These are phyloP conservation scores for Fusarium tricinctum DNA, from an alignment of 2,329 filamentous ascomycete genomes.

Conservation along the genomic window DNA sequence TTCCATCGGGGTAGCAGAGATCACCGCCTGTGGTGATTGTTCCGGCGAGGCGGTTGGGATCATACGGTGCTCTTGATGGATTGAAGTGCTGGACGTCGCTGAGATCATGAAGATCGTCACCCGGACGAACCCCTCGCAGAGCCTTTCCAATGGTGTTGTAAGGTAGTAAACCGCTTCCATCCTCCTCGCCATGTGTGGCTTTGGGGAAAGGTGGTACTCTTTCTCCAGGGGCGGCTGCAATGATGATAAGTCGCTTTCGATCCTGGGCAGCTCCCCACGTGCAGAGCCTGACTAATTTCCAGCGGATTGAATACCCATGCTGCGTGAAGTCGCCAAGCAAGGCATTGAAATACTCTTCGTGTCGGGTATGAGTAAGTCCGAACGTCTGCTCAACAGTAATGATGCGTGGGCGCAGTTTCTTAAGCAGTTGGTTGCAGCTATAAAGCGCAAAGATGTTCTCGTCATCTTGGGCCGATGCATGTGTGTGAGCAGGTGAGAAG, in stretches of 20 bases:
- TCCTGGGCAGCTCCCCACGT: constrained; percentile 66
- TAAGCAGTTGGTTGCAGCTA: constrained; percentile 68
- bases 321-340: constrained; percentile 75
- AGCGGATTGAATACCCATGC: constrained; percentile 77
- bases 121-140: constrained; percentile 53
- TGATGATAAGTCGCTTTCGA: constrained; percentile 67
- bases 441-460: constrained; percentile 74
- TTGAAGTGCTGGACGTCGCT: constrained; percentile 46
- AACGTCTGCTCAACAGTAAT: constrained; percentile 85
- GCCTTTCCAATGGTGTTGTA: constrained; percentile 63
- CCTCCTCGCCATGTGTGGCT: constrained; percentile 68
- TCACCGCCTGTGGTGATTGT: constrained; percentile 76
- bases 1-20: constrained; percentile 76
- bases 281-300: constrained; percentile 70
- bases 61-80: constrained; percentile 57
- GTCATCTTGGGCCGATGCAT: constrained; percentile 76
- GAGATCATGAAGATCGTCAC: constrained; percentile 59
- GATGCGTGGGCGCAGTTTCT: constrained; percentile 72
- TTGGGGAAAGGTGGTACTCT: constrained; percentile 74
- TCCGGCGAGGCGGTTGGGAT: constrained; percentile 63
- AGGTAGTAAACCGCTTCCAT: constrained; percentile 53
- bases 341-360: constrained; percentile 68
- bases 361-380: constrained; percentile 70
- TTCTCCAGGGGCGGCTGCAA: constrained; percentile 77
- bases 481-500: constrained; percentile 80